Conservation (phyloP, 2,329 filamentous ascomycete species). For the Corynespora cassiicola region DNA sequence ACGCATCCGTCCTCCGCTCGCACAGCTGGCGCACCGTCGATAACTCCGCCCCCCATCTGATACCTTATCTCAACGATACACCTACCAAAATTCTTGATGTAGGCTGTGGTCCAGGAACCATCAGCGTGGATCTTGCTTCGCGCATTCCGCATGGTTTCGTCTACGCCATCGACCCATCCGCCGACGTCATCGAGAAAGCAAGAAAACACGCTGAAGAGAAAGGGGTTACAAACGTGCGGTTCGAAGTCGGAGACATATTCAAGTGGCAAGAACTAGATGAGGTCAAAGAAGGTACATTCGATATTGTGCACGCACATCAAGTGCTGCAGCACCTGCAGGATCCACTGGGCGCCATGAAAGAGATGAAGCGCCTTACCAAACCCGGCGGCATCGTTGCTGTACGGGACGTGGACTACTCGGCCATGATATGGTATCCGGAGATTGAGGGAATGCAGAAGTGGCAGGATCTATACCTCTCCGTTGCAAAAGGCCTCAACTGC, state of each 20-base stretch:
- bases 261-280: constrained; percentile 52
- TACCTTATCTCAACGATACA: constrained; percentile 38
- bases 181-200: constrained; percentile 51
- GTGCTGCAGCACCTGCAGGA: constrained; percentile 63
- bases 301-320: constrained; percentile 66
- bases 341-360: constrained; percentile 57
- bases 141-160: constrained; percentile 53
- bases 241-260: constrained; percentile 51
- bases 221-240: constrained; percentile 48
- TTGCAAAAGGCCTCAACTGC: constrained; percentile 37
- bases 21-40: constrained; percentile 54
- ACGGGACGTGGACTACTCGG: constrained; percentile 43
- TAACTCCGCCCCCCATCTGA: constrained; percentile 50
- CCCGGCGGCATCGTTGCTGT: constrained; percentile 60
- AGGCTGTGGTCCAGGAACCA: constrained; percentile 58
- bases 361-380: constrained; percentile 63
- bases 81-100: constrained; percentile 52
- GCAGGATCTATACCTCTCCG: constrained; percentile 40
- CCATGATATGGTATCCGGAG: constrained; percentile 48
- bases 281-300: constrained; percentile 52
- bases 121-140: constrained; percentile 52
- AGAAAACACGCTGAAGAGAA: constrained; percentile 41
- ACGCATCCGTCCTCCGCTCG: constrained; percentile 48
- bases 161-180: constrained; percentile 53
- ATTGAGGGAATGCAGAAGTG: constrained; percentile 41